Base-by-base conservation (phyloP, 371 early-diverging fungal genomes). In the Zychaea mexicana region DNA sequence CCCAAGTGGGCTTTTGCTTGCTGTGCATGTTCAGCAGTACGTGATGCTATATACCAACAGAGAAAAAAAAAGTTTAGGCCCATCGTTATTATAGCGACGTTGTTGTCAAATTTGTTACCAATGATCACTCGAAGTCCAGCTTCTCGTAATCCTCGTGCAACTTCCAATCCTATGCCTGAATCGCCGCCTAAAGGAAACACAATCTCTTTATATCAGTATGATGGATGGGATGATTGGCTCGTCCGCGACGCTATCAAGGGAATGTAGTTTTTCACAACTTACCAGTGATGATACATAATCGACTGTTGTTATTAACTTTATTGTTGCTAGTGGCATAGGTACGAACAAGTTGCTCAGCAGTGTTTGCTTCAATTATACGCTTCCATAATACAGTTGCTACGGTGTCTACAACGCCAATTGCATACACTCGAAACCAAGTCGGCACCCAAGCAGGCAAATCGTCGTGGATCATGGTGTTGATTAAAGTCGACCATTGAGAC, bases 151-250 rank as follows among this genome's bases (percentile, higher is more conserved):
- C 75, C 74, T 57, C 66, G 64, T 17, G 64, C 64, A 22, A 81
- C 70, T 33, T 78, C 77, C 24, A 67, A 57, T 17, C 82, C 82
- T 38, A 81, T 81, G 5, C 82, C 82, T 13, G 75, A 67, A 39
- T 81, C 82, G n/a, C 79, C 82, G 15, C 76, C 76, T 65, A 62
- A 33, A 7, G n/a, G n/a, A 42, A 0, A 3, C 57, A 12, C 7
- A 42, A 15, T 42, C 3, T 17, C 5, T 12, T 12, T 42, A 0
- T 42, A 17, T 42, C 13, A 5, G n/a, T 42, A 36, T 36, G 15
- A 10, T 2, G 15, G 0, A 36, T n/a, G n/a, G n/a, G n/a, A n/a
- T 42, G 13, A 42, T 42, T 6, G 13, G 13, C n/a, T 42, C 4
- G 13, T 1, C 2, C n/a, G 12, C 33, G n/a, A n/a, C 12, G 33